phyloP scores from a whole-genome alignment of 2,329 filamentous ascomycete species.

The Exophiala phaeomuriformis region DNA sequence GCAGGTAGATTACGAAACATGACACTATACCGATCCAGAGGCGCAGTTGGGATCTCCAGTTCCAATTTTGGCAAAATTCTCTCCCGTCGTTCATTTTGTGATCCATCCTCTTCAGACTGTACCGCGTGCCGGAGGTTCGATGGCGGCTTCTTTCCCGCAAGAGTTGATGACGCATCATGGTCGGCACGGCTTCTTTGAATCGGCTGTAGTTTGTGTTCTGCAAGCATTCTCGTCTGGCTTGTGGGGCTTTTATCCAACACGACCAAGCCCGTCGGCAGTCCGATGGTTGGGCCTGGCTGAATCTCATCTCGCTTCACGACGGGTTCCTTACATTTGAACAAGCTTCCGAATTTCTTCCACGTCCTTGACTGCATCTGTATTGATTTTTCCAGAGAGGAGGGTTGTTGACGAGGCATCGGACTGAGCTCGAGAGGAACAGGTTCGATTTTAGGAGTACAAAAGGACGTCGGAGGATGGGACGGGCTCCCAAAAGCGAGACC shows the following conservation, averaged over 20 bases:
- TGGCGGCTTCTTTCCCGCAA: constrained; percentile 5
- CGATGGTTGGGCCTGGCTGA: constrained; percentile 14
- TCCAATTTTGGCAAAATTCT: constrained; percentile 17
- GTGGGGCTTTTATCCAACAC: constrained; percentile 18
- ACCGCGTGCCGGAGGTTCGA: background rate
- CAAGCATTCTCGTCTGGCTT: background rate
- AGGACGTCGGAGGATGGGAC: constrained; percentile 28
- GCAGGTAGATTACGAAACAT: constrained; percentile 18
- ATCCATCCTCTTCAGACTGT: too few species aligned
- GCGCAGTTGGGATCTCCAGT: constrained; percentile 15
- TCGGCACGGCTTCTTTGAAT: constrained; percentile 4
- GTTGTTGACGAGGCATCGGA: background rate
- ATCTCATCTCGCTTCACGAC: constrained; percentile 12
- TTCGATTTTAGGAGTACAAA: constrained; percentile 4
- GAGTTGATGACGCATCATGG: constrained; percentile 1
- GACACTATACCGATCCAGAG: constrained; percentile 15
- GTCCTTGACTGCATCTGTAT: constrained; percentile 31
- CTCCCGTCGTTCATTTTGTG: too few species aligned
- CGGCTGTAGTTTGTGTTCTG: constrained; percentile 8
- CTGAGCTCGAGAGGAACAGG: constrained; percentile 1
- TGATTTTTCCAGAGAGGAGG: constrained; percentile 5
- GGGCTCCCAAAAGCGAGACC: constrained; percentile 71
- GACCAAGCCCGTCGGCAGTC: constrained; percentile 15
- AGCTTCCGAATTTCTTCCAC: constrained; percentile 42
- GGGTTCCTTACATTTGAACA: constrained; percentile 36